Conservation (phyloP, 441 rosid genomes). For the Populus hybrid region DNA sequence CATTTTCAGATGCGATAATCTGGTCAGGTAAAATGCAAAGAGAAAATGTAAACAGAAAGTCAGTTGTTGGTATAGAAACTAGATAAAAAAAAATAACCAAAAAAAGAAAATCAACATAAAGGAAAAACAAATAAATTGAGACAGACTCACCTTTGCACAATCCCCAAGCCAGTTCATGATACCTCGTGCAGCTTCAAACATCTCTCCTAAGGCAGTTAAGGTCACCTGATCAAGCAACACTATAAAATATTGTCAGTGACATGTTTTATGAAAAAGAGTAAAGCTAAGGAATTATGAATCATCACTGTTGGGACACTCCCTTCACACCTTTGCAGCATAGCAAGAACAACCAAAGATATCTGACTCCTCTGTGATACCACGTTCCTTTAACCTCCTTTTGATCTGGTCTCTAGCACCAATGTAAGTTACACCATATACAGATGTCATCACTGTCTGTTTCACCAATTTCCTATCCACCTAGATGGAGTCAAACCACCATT, state of each 20-base stretch:
- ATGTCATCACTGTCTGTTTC: slow-evolving; percentile 99
- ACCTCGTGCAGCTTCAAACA: slow-evolving; percentile 94
- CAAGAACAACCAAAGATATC: slow-evolving; percentile 68
- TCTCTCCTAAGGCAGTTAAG: slow-evolving; percentile 82
- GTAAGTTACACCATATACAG: slow-evolving; percentile 93
- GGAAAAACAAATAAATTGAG: slow-evolving; percentile 9
- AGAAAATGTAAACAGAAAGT: background rate
- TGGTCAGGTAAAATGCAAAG: slow-evolving; percentile 25
- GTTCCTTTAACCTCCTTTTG: slow-evolving; percentile 87
- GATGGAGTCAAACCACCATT: slow-evolving; percentile 29
- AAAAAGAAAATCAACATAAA: background rate
- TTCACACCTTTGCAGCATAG: slow-evolving; percentile 89
- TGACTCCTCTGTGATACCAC: slow-evolving; percentile 55
- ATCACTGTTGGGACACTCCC: background rate
- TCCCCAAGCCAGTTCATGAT: slow-evolving; percentile 97
- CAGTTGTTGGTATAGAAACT: background rate
- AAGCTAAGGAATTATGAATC: background rate
- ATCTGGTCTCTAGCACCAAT: slow-evolving; percentile 96
- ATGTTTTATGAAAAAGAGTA: background rate
- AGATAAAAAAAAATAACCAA: background rate
- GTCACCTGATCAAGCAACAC: slow-evolving; percentile 56
- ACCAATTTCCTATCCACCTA: slow-evolving; percentile 98
- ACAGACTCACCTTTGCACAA: slow-evolving; percentile 72
- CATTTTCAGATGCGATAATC: slow-evolving; percentile 87
- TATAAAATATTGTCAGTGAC: slow-evolving; percentile 15